Percentiles rank a stretch among this genome's conserved stretches.
These are phyloP conservation scores for Microascus cirrosus DNA, from an alignment of 2,329 filamentous ascomycete genomes.

Conservation along the genomic window DNA sequence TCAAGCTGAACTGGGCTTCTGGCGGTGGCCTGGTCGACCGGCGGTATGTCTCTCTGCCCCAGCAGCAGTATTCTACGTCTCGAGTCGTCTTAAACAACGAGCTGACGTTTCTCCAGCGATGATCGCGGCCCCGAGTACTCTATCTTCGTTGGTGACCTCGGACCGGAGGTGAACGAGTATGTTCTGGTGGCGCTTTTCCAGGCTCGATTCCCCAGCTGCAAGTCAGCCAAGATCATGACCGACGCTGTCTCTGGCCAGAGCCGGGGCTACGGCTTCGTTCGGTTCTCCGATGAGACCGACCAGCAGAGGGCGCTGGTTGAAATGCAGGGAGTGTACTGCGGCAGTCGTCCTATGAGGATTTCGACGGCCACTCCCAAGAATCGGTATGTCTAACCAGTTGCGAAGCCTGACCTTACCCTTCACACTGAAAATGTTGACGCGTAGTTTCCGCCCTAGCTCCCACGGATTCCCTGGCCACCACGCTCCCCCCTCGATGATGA, in stretches of 20 bases:
- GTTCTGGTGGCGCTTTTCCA: slow-evolving; percentile 96
- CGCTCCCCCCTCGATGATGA: slow-evolving; percentile 30
- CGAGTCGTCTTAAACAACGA: slow-evolving; percentile 8
- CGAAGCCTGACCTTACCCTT: neutral
- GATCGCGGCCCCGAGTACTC: slow-evolving; percentile 93
- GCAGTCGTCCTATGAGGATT: slow-evolving; percentile 97
- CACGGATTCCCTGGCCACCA: slow-evolving; percentile 29
- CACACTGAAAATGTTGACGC: neutral
- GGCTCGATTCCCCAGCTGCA: slow-evolving; percentile 91
- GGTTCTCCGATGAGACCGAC: slow-evolving; percentile 90
- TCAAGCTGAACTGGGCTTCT: slow-evolving; percentile 99
- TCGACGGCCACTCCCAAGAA: slow-evolving; percentile 98
- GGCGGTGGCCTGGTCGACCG: slow-evolving; percentile 91
- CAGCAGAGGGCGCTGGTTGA: slow-evolving; percentile 92
- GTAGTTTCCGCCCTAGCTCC: slow-evolving; percentile 2
- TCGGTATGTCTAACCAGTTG: slow-evolving; percentile 29
- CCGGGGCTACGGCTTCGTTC: slow-evolving; percentile 94
- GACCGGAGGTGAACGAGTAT: slow-evolving; percentile 97
- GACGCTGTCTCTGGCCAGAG: slow-evolving; percentile 97
- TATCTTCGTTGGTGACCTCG: slow-evolving; percentile 96
- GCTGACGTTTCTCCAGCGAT: slow-evolving; percentile 45
- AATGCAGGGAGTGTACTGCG: slow-evolving; percentile 99
- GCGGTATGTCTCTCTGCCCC: slow-evolving; percentile 43
- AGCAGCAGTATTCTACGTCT: neutral
- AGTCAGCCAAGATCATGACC: slow-evolving; percentile 99